Percentiles rank a stretch among this genome's conserved stretches.
Conservation (phyloP, 345 rosid genomes). For the Dipteronia dyeriana region DNA sequence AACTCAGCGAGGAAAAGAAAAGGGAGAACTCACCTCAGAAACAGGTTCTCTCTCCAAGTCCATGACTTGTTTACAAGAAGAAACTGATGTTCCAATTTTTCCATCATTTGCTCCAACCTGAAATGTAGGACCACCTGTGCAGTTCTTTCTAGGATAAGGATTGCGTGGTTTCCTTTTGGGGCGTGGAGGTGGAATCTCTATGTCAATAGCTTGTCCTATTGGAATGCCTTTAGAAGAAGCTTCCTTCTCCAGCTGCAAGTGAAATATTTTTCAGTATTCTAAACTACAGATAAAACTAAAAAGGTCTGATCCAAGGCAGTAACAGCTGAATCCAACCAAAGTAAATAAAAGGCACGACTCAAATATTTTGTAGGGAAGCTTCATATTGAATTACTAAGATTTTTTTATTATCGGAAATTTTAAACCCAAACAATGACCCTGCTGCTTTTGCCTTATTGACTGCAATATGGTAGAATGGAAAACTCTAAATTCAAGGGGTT, state of each 20-base stretch:
- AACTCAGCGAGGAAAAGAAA: slow-evolving; percentile 11
- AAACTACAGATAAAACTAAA: neutral
- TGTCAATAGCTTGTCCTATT: slow-evolving; percentile 68
- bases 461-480: neutral
- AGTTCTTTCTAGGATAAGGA: slow-evolving; percentile 91
- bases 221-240: slow-evolving; percentile 83
- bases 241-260: slow-evolving; percentile 90
- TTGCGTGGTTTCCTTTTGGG: slow-evolving; percentile 92
- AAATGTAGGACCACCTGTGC: slow-evolving; percentile 33
- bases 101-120: slow-evolving; percentile 53
- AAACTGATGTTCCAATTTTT: slow-evolving; percentile 41
- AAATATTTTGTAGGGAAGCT: neutral
- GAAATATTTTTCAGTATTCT: slow-evolving; percentile 16
- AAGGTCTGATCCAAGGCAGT: neutral
- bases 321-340: slow-evolving; percentile 12
- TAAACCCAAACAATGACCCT: neutral
- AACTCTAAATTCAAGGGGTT: neutral
- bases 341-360: neutral
- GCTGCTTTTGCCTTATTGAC: neutral
- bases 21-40: slow-evolving; percentile 52
- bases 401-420: neutral
- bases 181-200: slow-evolving; percentile 96
- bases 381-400: neutral
- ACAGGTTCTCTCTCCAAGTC: slow-evolving; percentile 63
- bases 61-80: slow-evolving; percentile 54